phyloP scores from a whole-genome alignment of 1,284 basidiomycete species.

The Boletellus deceptivus region DNA sequence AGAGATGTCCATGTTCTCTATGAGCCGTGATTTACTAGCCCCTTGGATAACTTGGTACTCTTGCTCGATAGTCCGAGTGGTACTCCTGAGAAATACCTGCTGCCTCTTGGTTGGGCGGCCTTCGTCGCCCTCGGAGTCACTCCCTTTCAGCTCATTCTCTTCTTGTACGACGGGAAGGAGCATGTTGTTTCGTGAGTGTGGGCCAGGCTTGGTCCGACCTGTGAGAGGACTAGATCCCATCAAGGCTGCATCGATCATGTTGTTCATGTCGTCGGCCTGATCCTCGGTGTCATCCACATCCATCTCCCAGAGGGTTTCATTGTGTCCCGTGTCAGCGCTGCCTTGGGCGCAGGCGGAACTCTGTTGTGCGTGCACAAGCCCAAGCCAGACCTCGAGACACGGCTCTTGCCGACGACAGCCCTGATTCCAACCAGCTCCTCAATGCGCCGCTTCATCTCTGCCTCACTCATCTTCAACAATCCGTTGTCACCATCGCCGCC shows the following conservation, averaged over 20 bases:
- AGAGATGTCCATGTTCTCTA: too few species aligned
- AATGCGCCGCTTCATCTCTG: conserved; percentile 44
- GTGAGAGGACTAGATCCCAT: conserved; percentile 31
- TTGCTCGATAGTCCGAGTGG: neutral
- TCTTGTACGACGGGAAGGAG: conserved; percentile 27
- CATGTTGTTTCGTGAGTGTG: conserved; percentile 3
- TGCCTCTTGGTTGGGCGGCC: conserved; percentile 23
- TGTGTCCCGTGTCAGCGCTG: conserved; percentile 21
- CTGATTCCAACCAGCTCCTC: conserved; percentile 53
- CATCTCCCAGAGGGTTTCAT: conserved; percentile 24
- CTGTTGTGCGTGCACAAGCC: conserved; percentile 9
- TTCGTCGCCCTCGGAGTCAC: conserved; percentile 6
- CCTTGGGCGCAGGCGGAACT: conserved; percentile 29
- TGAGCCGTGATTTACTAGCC: conserved; percentile 15
- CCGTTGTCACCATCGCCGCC: conserved; percentile 13
- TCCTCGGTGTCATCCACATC: conserved; percentile 16
- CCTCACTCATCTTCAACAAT: conserved; percentile 34
- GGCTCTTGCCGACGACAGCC: conserved; percentile 24
- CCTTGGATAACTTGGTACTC: conserved; percentile 3
- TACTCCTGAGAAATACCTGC: conserved; percentile 1
- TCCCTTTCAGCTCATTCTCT: conserved; percentile 21
- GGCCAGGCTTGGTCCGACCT: conserved; percentile 14
- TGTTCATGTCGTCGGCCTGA: conserved; percentile 1
- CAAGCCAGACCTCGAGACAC: conserved; percentile 14
- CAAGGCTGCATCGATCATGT: conserved; percentile 16